Evolutionary conservation across 352 stramenopile genomes (phyloP), one percentile per base, ranked within the genome.

Genomic region (Phytophthora cryptogea): DNA sequence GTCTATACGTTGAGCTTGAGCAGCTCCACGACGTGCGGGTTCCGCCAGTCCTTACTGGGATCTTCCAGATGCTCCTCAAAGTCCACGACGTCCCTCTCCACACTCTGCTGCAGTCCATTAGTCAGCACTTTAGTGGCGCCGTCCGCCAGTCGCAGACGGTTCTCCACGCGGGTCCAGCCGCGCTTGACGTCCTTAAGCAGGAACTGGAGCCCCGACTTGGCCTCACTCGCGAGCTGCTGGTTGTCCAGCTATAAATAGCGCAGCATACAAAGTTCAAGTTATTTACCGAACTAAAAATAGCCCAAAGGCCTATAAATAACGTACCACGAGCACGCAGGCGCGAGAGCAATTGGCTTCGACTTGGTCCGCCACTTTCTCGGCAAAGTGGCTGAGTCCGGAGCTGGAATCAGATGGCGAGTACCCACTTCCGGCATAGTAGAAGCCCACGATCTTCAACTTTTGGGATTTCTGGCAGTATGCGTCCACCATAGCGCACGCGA

Each of bases 141-240:
- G 41, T 84, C 67, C 17, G 76, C 75, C 32, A 87, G 62, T 13
- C 61, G 62, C 27, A 94, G 65, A n/a, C 71, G 77, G 56, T 76
- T 86, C 59, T 94, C 81, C 46, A 89, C 73, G 33, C 70, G 70
- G 31, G 70, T 78, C 84, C 84, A 94, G 42, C 84, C 78, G 40
- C 82, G 82, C 61, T 94, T 94, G 14, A 87, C 70, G 72, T 94
- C 84, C 74, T 92, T 91, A 2, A 90, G 73, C 47, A 92, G 55
- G 13, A 94, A 65, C 35, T 86, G 80, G 14, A 94, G 53, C 23
- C 67, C 82, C 6, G 58, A 71, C 63, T 86, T 89, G 46, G 47
- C 42, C 37, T 84, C 73, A 36, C 54, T 76, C n/a, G 70, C 64
- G 3, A 94, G 70, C 66, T 92, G 75, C 43, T 78, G 52, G 31